phyloP scores from a whole-genome alignment of 176 grass and related monocot genomes.

The Secale cereale region DNA sequence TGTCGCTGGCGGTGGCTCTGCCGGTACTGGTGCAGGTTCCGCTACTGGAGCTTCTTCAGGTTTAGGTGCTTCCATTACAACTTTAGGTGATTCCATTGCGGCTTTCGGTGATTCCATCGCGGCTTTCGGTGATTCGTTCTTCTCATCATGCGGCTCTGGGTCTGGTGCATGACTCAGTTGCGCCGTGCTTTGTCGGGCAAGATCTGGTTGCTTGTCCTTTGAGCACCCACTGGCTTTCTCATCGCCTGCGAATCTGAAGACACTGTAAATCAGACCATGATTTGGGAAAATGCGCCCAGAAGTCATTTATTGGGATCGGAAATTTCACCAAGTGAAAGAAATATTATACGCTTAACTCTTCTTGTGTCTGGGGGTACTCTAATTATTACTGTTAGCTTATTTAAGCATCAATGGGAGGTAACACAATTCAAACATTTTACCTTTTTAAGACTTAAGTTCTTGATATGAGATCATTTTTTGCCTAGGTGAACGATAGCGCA shows the following conservation, averaged over 20 bases:
- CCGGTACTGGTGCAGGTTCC: not conserved
- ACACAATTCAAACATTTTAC: not conserved
- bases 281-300: not conserved
- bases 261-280: not conserved
- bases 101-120: not conserved
- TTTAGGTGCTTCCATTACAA: conserved; percentile 7
- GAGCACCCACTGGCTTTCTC: conserved; percentile 6
- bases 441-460: not conserved
- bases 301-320: not conserved
- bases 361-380: not conserved
- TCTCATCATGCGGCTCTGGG: not conserved
- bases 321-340: not conserved
- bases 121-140: not conserved
- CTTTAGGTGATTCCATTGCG: not conserved
- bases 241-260: conserved; percentile 45
- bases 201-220: conserved; percentile 21
- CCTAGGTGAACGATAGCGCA: not conserved
- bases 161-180: conserved; percentile 6
- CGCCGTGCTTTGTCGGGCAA: conserved; percentile 14
- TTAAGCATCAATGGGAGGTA: not conserved
- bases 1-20: not conserved
- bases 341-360: not conserved
- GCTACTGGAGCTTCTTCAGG: not conserved
- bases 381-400: no score
- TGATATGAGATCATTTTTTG: not conserved